Evolutionary conservation across 108 stramenopile species (phyloP).

Genomic region (Pseudonitzschia multiseries): DNA sequence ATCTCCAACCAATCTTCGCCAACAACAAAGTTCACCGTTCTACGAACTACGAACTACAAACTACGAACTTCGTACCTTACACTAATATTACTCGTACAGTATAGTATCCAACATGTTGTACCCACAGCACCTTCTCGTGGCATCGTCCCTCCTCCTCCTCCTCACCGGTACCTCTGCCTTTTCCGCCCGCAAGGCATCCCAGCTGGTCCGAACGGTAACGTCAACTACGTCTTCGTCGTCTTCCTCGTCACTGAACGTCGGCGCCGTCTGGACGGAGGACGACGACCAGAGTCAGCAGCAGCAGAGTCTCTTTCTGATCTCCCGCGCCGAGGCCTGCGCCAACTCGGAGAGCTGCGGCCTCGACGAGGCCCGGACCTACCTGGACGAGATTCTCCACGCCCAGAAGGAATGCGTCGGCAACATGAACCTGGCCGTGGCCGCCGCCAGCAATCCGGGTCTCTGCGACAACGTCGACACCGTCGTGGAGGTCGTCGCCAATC

Average conservation of each 20-base stretch:
- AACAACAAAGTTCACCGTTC: too few relatives aligned
- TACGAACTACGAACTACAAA: too few relatives aligned
- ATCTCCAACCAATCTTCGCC: too few relatives aligned
- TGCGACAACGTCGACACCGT: slow-evolving; percentile 34
- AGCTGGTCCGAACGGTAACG: background rate
- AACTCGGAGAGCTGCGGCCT: slow-evolving; percentile 58
- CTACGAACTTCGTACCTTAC: too few relatives aligned
- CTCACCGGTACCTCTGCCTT: background rate
- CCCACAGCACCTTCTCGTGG: background rate
- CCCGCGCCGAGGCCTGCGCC: slow-evolving; percentile 49
- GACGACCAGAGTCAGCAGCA: background rate
- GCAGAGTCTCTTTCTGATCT: slow-evolving; percentile 15
- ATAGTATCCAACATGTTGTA: too few relatives aligned
- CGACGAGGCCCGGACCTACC: slow-evolving; percentile 48
- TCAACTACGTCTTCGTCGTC: background rate
- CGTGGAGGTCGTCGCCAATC: slow-evolving; percentile 52
- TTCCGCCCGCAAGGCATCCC: slow-evolving; percentile 1
- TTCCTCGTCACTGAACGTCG: background rate
- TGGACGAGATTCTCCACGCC: slow-evolving; percentile 52
- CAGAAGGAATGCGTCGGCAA: slow-evolving; percentile 55
- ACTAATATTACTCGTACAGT: too few relatives aligned
- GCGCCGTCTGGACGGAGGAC: slow-evolving; percentile 15
- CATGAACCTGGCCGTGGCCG: too few relatives aligned
- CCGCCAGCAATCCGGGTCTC: slow-evolving; percentile 20
- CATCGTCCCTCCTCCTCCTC: slow-evolving; percentile 6